Percentiles rank a stretch among this genome's conserved stretches.
phyloP scores from a whole-genome alignment of 2,329 filamentous ascomycete species.

The Pezicula rhizophila region DNA sequence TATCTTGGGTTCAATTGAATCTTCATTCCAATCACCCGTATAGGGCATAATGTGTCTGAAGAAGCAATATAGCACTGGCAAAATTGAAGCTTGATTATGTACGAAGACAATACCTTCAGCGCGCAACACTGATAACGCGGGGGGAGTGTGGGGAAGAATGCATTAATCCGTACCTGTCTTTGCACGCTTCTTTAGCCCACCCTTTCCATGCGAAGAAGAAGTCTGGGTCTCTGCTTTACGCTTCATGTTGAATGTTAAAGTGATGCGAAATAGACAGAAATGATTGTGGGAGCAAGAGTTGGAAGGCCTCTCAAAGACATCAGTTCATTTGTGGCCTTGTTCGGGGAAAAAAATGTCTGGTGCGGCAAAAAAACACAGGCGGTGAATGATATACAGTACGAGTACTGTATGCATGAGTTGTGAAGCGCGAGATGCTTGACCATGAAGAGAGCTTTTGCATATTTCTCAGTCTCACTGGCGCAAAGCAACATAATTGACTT shows the following conservation, averaged over 20 bases:
- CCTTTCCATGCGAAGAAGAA: slow-evolving; percentile 33
- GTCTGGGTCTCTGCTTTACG: slow-evolving; percentile 49
- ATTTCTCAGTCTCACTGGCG: slow-evolving; percentile 6
- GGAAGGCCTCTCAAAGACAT: neutral
- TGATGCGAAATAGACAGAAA: slow-evolving; percentile 6
- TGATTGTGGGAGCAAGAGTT: neutral
- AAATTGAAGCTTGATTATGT: no score
- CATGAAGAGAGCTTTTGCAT: slow-evolving; percentile 13
- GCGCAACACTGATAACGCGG: neutral
- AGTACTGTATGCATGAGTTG: slow-evolving; percentile 12
- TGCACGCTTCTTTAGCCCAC: slow-evolving; percentile 45
- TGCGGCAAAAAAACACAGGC: slow-evolving; percentile 1
- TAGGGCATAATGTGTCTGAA: no score
- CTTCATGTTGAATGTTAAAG: slow-evolving; percentile 41
- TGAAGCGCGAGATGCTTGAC: slow-evolving; percentile 17
- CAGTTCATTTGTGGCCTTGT: slow-evolving; percentile 1
- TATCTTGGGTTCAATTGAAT: no score
- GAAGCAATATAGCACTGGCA: no score
- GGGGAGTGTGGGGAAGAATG: slow-evolving; percentile 6
- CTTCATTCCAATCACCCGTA: no score
- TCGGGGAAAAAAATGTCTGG: neutral
- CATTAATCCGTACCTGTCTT: slow-evolving; percentile 31
- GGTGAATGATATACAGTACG: slow-evolving; percentile 4
- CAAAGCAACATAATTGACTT: slow-evolving; percentile 4
- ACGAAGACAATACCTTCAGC: no score